phyloP scores from a whole-genome alignment of 768 basidiomycete species.

The Leccinum incarnatum region DNA sequence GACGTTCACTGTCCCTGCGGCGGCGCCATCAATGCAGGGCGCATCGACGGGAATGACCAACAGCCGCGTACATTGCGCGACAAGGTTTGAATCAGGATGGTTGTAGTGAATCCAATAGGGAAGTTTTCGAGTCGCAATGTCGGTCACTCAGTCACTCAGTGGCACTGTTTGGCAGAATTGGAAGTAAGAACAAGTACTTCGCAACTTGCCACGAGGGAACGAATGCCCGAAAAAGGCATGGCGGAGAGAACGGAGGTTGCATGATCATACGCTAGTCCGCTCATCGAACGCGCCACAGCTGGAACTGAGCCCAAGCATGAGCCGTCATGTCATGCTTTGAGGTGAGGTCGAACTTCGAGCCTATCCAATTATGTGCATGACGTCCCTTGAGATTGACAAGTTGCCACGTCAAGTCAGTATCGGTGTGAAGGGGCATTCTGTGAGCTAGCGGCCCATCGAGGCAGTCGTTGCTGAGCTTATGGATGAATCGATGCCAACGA shows the following conservation, averaged over 20 bases:
- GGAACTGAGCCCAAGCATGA: neutral
- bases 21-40: neutral
- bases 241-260: neutral
- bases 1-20: neutral
- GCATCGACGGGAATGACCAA: neutral
- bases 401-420: constrained; percentile 3
- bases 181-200: neutral
- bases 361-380: neutral
- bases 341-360: neutral
- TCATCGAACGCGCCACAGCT: neutral
- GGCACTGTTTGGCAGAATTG: neutral
- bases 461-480: neutral
- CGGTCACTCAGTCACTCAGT: no score
- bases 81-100: neutral
- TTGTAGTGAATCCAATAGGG: neutral
- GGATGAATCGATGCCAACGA: neutral
- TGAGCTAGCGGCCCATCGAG: neutral
- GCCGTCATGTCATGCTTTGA: neutral
- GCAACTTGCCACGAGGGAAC: neutral
- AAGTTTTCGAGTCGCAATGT: neutral
- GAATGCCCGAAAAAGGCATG: constrained; percentile 1
- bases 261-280: neutral
- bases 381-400: neutral
- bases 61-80: neutral
- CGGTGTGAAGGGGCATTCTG: neutral